Evolutionary conservation across 305 asterid species (phyloP).

Genomic region (Fraxinus angustifolia): DNA sequence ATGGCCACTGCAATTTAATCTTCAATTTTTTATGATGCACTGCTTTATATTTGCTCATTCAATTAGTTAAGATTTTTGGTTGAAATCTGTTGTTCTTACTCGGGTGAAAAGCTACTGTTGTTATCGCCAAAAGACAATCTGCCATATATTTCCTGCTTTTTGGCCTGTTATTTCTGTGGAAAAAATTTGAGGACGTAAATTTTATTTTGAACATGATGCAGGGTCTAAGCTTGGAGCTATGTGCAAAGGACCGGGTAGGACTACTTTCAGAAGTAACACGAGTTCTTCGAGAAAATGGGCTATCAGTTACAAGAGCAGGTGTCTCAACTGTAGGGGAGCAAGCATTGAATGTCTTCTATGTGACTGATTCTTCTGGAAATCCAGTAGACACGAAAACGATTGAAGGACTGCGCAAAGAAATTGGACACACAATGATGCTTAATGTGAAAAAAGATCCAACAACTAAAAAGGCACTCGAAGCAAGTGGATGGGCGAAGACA

Average conservation of each 20-base stretch:
- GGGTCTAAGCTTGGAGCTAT: constrained; percentile 81
- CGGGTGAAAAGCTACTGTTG: too few species aligned
- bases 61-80: background rate
- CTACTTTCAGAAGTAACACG: constrained; percentile 84
- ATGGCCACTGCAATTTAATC: background rate
- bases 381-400: constrained; percentile 64
- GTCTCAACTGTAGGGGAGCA: constrained; percentile 81
- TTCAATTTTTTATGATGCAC: background rate
- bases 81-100: background rate
- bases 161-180: background rate
- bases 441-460: constrained; percentile 65
- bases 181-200: background rate
- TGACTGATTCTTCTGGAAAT: constrained; percentile 77
- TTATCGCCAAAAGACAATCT: background rate
- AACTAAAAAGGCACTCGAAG: constrained; percentile 42
- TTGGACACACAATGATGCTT: constrained; percentile 81
- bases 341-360: constrained; percentile 73
- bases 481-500: constrained; percentile 65
- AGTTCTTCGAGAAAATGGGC: constrained; percentile 79
- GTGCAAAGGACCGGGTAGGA: constrained; percentile 91
- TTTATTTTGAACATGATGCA: constrained; percentile 22
- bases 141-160: background rate
- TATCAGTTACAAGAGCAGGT: constrained; percentile 85
- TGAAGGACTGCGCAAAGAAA: constrained; percentile 66
- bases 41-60: background rate